A percentile compares a stretch with the other conserved stretches of the same genome.
Evolutionary conservation across 805 yeast species (phyloP).

Genomic region (Saturnispora hagleri): DNA sequence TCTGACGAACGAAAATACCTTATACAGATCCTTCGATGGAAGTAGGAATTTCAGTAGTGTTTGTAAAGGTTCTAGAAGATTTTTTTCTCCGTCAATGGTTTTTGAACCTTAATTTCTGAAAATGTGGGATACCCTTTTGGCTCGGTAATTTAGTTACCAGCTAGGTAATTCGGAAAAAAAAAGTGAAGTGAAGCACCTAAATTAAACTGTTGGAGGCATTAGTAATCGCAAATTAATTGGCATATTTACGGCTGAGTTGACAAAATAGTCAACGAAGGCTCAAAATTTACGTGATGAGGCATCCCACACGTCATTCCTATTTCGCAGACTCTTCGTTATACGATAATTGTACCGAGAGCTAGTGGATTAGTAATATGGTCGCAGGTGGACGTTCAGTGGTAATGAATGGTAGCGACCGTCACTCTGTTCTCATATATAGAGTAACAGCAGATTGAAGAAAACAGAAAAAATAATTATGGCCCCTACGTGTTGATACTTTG

Average conservation of each 20-base stretch:
- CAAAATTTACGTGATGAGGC: not conserved
- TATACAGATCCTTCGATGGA: not conserved
- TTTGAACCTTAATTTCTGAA: not conserved
- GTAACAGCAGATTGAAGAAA: not conserved
- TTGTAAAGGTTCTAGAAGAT: not conserved
- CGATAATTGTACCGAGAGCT: not conserved
- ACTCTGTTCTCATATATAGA: too few relatives aligned
- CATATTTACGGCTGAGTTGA: not conserved
- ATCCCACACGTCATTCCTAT: not conserved
- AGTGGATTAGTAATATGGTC: not conserved
- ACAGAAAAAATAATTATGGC: too few relatives aligned
- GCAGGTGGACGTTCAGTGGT: not conserved
- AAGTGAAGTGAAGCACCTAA: not conserved
- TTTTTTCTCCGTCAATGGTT: not conserved
- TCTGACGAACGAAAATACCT: not conserved
- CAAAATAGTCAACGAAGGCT: not conserved
- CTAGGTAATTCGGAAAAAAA: not conserved
- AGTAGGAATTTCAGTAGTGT: not conserved
- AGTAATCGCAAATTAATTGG: not conserved
- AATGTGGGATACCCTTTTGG: not conserved
- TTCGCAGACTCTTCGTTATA: not conserved
- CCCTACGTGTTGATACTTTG: too few relatives aligned
- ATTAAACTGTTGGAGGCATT: not conserved
- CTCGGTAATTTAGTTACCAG: not conserved
- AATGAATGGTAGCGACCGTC: not conserved